A percentile compares a stretch with the other conserved stretches of the same genome.
These are phyloP conservation scores for Croton setiger DNA, from an alignment of 441 rosid genomes.

Conservation along the genomic window DNA sequence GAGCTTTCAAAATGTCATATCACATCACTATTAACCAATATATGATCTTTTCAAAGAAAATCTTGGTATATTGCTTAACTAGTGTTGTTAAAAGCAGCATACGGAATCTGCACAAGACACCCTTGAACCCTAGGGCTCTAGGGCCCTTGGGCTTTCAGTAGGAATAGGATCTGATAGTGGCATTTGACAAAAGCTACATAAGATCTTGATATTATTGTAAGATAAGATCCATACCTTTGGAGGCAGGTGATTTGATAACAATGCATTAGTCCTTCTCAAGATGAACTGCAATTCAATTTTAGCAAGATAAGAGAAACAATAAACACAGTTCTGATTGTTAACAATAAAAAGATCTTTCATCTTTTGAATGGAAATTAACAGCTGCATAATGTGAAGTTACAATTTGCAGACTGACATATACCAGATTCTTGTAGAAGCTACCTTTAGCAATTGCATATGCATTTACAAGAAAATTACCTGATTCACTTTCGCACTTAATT, in stretches of 20 bases:
- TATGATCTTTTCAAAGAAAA: background rate
- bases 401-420: background rate
- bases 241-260: conserved; percentile 96
- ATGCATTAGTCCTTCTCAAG: conserved; percentile 90
- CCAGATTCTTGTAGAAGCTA: conserved; percentile 16
- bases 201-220: conserved; percentile 6
- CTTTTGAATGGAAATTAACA: conserved; percentile 1
- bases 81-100: background rate
- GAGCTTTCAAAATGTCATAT: conserved; percentile 3
- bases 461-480: conserved; percentile 51
- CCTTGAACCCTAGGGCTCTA: background rate
- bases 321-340: background rate
- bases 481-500: conserved; percentile 90
- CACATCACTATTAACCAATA: background rate
- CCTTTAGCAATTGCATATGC: conserved; percentile 8
- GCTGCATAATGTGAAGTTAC: background rate
- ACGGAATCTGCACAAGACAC: background rate
- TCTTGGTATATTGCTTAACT: background rate
- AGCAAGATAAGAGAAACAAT: conserved; percentile 18
- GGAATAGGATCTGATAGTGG: background rate
- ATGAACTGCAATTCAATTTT: conserved; percentile 67
- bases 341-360: conserved; percentile 1
- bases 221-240: conserved; percentile 64
- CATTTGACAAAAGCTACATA: conserved; percentile 4
- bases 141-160: background rate